A percentile compares a stretch with the other conserved stretches of the same genome.
Evolutionary conservation across 2,329 filamentous ascomycete species (phyloP).

Genomic region (Phoma sp.): DNA sequence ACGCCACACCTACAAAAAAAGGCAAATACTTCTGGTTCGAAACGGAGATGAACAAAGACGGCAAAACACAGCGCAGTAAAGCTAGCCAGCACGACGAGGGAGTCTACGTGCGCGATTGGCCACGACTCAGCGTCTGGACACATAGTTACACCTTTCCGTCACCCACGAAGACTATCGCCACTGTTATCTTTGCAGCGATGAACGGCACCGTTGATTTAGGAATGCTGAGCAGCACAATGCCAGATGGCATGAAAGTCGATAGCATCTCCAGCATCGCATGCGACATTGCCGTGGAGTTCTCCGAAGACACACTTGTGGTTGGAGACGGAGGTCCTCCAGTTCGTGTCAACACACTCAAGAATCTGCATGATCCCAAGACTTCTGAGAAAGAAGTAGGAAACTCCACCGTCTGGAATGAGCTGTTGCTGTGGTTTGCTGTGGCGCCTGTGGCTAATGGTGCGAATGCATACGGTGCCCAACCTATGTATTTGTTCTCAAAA

Average conservation of each 20-base stretch:
- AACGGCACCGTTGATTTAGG: background rate
- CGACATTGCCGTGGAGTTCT: background rate
- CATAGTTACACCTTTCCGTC: background rate
- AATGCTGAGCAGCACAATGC: background rate
- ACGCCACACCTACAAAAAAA: background rate
- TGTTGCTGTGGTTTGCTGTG: constrained; percentile 15
- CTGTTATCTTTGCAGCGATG: background rate
- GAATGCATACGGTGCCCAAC: constrained; percentile 9
- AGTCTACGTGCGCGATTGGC: too few relatives aligned
- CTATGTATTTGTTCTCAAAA: background rate
- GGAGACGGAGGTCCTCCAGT: background rate
- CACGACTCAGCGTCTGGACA: background rate
- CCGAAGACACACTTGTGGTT: background rate
- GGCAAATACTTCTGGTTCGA: background rate
- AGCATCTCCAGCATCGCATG: background rate
- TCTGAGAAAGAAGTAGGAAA: too few relatives aligned
- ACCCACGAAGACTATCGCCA: background rate
- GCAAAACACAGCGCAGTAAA: too few relatives aligned
- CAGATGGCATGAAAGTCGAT: background rate
- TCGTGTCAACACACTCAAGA: background rate
- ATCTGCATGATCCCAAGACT: background rate
- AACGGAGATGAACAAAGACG: background rate
- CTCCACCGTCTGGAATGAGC: constrained; percentile 1
- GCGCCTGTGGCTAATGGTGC: constrained; percentile 12
- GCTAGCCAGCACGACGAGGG: too few relatives aligned